Conservation (phyloP, 768 basidiomycete genomes). For the Podaxis rugospora region DNA sequence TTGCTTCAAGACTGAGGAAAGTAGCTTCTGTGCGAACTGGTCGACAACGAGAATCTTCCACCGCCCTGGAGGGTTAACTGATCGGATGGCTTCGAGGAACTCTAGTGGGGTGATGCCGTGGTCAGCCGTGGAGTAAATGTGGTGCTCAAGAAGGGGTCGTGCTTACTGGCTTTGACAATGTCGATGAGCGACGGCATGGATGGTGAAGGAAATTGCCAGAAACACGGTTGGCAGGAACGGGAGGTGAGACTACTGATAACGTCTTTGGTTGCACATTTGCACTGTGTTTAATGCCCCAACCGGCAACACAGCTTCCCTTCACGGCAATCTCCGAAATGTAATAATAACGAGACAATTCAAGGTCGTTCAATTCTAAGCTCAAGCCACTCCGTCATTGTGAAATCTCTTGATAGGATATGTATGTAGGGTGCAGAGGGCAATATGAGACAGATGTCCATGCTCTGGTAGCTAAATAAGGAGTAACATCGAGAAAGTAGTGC, state of each 20-base stretch:
- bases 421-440: not conserved
- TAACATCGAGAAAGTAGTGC: not conserved
- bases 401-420: not conserved
- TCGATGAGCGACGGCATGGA: constrained; percentile 38
- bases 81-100: constrained; percentile 83
- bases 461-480: not conserved
- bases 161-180: constrained; percentile 40
- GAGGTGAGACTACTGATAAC: not conserved
- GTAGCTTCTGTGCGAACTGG: constrained; percentile 79
- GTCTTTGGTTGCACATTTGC: not conserved
- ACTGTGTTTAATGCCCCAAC: not conserved
- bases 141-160: not conserved
- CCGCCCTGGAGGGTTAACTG: constrained; percentile 77
- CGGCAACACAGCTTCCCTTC: not conserved
- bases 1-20: constrained; percentile 84
- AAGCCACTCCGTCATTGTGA: not conserved
- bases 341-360: not conserved
- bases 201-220: not conserved
- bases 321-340: constrained; percentile 9
- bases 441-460: not conserved
- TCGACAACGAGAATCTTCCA: constrained; percentile 99
- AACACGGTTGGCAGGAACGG: not conserved
- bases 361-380: not conserved
- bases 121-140: not conserved
- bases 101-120: constrained; percentile 36